phyloP scores from a whole-genome alignment of 225 moss, liverwort and hornwort genomes.

The Bryoerythrophyllum caledonicum region DNA sequence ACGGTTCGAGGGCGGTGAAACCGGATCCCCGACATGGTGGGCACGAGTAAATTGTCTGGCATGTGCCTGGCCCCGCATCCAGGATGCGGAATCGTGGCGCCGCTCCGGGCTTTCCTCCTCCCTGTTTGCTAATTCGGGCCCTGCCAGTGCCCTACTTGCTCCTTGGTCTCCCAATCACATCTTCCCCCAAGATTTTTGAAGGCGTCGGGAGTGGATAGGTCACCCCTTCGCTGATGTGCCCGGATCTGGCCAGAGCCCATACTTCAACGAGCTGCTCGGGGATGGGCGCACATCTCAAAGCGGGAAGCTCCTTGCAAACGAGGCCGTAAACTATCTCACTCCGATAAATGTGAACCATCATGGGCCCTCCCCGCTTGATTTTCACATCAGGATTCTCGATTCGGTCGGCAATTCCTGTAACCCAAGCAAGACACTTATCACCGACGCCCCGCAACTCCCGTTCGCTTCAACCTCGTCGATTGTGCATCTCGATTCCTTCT shows the following conservation, averaged over 20 bases:
- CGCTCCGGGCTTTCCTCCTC: background rate
- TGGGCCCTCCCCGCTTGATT: no score
- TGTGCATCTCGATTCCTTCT: no score
- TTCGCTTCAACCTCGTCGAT: no score
- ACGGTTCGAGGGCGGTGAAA: constrained; percentile 1
- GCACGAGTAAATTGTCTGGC: background rate
- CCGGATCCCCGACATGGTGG: constrained; percentile 23
- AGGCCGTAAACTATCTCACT: no score
- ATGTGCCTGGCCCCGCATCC: constrained; percentile 9
- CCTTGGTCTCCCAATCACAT: background rate
- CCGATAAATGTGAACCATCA: no score
- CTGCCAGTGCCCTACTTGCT: background rate
- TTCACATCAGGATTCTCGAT: background rate
- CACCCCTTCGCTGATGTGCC: background rate
- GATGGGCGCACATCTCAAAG: no score
- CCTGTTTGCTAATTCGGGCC: constrained; percentile 2
- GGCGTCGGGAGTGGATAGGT: no score
- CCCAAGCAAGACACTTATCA: background rate
- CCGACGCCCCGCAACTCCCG: background rate
- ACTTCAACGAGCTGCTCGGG: no score
- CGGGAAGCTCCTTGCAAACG: no score
- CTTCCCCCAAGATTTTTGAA: background rate
- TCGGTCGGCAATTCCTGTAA: background rate
- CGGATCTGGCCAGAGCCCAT: background rate
- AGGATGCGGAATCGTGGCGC: background rate